Percentiles rank a stretch among this genome's conserved stretches.
These are phyloP conservation scores for Waitea zeae DNA, from an alignment of 1,284 basidiomycete species.

Conservation along the genomic window DNA sequence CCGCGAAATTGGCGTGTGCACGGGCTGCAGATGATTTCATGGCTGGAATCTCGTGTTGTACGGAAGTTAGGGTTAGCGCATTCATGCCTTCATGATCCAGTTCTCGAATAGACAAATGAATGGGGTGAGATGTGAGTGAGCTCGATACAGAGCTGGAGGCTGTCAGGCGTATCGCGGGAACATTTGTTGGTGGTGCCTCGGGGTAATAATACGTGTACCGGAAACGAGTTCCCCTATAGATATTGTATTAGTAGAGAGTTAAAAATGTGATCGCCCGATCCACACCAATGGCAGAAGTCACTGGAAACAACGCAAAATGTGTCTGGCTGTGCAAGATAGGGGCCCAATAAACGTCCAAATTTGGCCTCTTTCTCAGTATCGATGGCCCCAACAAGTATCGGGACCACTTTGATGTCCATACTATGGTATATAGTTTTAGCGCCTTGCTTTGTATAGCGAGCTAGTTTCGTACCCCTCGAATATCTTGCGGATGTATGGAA, in stretches of 20 bases:
- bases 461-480: slow-evolving; percentile 50
- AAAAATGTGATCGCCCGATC: slow-evolving; percentile 1
- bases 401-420: slow-evolving; percentile 66
- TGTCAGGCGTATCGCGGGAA: slow-evolving; percentile 26
- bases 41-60: too few relatives aligned
- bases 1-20: slow-evolving; percentile 49
- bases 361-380: slow-evolving; percentile 35
- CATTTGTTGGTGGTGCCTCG: slow-evolving; percentile 32
- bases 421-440: too few relatives aligned
- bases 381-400: slow-evolving; percentile 83
- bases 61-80: slow-evolving; percentile 43
- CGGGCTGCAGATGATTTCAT: slow-evolving; percentile 19
- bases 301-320: slow-evolving; percentile 88
- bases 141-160: slow-evolving; percentile 16
- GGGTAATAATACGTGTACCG: slow-evolving; percentile 86
- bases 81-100: slow-evolving; percentile 73
- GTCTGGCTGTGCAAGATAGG: slow-evolving; percentile 58
- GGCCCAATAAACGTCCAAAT: slow-evolving; percentile 62
- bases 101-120: slow-evolving; percentile 53
- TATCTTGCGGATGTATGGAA: slow-evolving; percentile 81
- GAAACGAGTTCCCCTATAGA: slow-evolving; percentile 73
- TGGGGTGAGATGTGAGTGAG: slow-evolving; percentile 21
- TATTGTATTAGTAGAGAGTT: slow-evolving; percentile 1
- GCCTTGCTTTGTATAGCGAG: background rate
- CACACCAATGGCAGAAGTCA: slow-evolving; percentile 96